Conservation (phyloP, 177 flowering plant genomes). For the Vitis hybrid region DNA sequence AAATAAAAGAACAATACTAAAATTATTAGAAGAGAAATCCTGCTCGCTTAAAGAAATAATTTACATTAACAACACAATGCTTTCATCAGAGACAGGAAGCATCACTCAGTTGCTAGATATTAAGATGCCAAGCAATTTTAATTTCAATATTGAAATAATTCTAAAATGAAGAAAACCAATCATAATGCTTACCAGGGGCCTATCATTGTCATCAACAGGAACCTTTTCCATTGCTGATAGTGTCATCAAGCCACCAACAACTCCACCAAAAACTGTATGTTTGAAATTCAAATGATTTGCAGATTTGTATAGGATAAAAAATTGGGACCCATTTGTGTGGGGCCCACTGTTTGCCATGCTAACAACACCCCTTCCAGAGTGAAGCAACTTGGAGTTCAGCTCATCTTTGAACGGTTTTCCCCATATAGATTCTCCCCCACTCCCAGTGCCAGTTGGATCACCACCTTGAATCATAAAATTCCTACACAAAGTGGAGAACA, state of each 20-base stretch:
- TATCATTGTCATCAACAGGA: conserved; percentile 86
- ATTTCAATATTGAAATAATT: background rate
- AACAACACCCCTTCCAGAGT: conserved; percentile 92
- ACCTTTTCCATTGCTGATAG: conserved; percentile 91
- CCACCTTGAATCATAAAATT: conserved; percentile 99
- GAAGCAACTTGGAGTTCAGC: conserved; percentile 81
- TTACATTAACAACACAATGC: no score
- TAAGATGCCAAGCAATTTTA: background rate
- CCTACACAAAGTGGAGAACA: conserved; percentile 32
- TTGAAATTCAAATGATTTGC: conserved; percentile 92
- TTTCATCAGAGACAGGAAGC: background rate
- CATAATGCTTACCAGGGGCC: conserved; percentile 67
- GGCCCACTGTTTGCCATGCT: conserved; percentile 99
- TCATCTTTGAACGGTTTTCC: conserved; percentile 96
- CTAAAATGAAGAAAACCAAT: background rate
- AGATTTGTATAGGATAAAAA: conserved; percentile 93
- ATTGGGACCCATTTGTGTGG: conserved; percentile 97
- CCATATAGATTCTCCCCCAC: conserved; percentile 96
- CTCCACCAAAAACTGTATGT: conserved; percentile 92
- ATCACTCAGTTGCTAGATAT: background rate
- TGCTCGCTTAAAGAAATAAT: background rate
- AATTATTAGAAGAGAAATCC: background rate
- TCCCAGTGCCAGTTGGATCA: conserved; percentile 99
- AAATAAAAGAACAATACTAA: no score
- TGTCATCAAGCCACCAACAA: conserved; percentile 91